A percentile compares a stretch with the other conserved stretches of the same genome.
Evolutionary conservation across 2,329 filamentous ascomycete species (phyloP).

Genomic region (Penicillium sp.): DNA sequence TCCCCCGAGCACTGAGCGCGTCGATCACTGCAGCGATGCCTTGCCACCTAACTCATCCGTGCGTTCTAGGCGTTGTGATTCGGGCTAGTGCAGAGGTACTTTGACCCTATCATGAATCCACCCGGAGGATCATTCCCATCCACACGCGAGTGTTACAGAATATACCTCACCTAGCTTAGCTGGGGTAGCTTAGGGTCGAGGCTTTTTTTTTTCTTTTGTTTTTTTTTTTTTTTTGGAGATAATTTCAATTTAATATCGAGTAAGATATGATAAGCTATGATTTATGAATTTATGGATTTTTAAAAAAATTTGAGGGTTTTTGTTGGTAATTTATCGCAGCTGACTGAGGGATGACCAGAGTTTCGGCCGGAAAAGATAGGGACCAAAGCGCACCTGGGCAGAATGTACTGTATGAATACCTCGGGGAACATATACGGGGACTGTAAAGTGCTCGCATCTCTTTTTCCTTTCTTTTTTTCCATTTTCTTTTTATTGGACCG

Average conservation of each 20-base stretch:
- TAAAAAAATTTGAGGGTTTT: too few relatives aligned
- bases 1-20: conserved; percentile 9
- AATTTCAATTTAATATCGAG: not conserved
- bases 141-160: conserved; percentile 4
- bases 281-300: too few relatives aligned
- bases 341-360: conserved; percentile 3
- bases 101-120: conserved; percentile 1
- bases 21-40: conserved; percentile 23
- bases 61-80: conserved; percentile 17
- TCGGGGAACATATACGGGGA: not conserved
- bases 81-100: conserved; percentile 8
- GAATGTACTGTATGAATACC: conserved; percentile 2
- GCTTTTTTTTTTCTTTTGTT: not conserved
- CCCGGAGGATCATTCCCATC: not conserved
- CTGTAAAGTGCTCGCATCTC: not conserved
- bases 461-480: not conserved
- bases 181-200: not conserved
- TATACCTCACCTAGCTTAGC: not conserved
- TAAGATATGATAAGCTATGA: too few relatives aligned
- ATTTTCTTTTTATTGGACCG: not conserved
- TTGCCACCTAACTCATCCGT: conserved; percentile 14
- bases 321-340: not conserved
- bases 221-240: not conserved
- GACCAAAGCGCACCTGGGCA: conserved; percentile 20
- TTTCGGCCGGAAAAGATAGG: conserved; percentile 4